phyloP scores from a whole-genome alignment of 768 basidiomycete species.

The Boletus pseudopeckii region DNA sequence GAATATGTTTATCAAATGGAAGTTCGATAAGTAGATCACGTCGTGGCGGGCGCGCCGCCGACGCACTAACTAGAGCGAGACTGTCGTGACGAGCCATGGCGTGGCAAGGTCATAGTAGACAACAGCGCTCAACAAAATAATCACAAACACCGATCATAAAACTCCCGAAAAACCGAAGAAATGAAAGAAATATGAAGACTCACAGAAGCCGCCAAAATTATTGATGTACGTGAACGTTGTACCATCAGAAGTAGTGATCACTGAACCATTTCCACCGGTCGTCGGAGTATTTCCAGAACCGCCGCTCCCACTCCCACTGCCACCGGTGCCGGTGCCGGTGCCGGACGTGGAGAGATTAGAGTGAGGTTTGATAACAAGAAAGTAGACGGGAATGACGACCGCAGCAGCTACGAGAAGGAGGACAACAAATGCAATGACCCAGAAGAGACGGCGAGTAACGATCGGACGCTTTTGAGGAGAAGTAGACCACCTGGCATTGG shows the following conservation, averaged over 20 bases:
- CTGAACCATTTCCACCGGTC: constrained; percentile 67
- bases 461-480: constrained; percentile 16
- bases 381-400: constrained; percentile 42
- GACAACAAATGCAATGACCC: constrained; percentile 28
- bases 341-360: constrained; percentile 1
- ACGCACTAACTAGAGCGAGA: not conserved
- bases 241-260: constrained; percentile 62
- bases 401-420: constrained; percentile 33
- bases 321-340: not conserved
- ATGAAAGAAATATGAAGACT: constrained; percentile 25
- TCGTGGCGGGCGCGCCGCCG: not conserved
- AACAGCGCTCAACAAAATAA: not conserved
- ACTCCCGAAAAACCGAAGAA: not conserved
- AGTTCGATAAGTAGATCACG: not conserved
- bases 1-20: not conserved
- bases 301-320: not conserved
- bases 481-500: not conserved
- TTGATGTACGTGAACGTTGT: constrained; percentile 74
- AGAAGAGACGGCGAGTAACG: constrained; percentile 23
- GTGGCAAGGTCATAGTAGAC: not conserved
- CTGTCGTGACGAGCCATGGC: not conserved
- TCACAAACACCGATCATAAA: not conserved
- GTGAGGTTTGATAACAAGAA: constrained; percentile 27
- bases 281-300: constrained; percentile 12
- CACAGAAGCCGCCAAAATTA: constrained; percentile 70